Base-by-base conservation (phyloP, 1,284 basidiomycete species). In the Malassezia sp. region DNA sequence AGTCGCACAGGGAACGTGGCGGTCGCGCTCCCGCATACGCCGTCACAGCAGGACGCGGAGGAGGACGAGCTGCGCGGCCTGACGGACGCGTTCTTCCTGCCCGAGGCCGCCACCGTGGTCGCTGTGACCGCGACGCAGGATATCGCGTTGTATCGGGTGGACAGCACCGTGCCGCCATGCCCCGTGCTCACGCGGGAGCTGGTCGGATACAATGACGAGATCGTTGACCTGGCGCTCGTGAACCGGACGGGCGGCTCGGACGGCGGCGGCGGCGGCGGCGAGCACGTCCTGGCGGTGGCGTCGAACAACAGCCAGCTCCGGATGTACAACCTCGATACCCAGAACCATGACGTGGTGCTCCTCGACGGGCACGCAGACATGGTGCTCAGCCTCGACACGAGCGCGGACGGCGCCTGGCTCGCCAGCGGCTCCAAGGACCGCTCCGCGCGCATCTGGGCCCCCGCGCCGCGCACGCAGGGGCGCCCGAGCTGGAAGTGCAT, bases 201-300 rank as follows among this genome's bases (percentile, higher is more conserved):
- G 52, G 81, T 97, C 53, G 93, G 93, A 0, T 97, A 84, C 77
- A 96, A 97, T 71, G 93, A 97, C 71, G 90, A 97, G 71, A 89
- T 97, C 58, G 84, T 96, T 39, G 91, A 96, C 62, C 75, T 97
- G 49, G 52, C 62, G 5, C 50, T 70, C 4, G 50, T 68, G 0
- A 24, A 54, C 29, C 9, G 39, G 12, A n/a, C n/a, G n/a, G n/a
- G n/a, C n/a, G n/a, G n/a, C n/a, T n/a, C n/a, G n/a, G n/a, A n/a
- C n/a, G n/a, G n/a, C n/a, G n/a, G n/a, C n/a, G n/a, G n/a, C n/a
- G n/a, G n/a, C n/a, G 45, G n/a, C 9, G 20, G 2, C 5, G 29
- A 9, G 2, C n/a, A 50, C 31, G 83, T 87, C 62, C 72, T 97
- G 23, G 93, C 90, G 9, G 75, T 99, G 11, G 91, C 91, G 7